Evolutionary conservation across 1,139 yeast species (phyloP), one percentile per base, ranked within the genome.

Genomic region (Hemisphaericaspora lyxosophila): DNA sequence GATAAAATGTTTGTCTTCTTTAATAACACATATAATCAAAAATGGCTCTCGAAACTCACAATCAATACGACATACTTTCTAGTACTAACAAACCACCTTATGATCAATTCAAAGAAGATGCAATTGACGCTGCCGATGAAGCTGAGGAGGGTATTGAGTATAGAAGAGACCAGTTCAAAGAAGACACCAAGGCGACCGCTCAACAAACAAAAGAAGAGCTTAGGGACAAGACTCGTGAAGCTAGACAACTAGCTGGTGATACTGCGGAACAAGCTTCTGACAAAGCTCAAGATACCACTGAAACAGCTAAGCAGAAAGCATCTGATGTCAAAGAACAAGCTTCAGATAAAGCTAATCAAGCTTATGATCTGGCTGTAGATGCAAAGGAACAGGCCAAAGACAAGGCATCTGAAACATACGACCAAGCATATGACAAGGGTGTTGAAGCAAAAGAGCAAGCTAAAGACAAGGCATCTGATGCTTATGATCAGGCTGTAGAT

Each of bases 31-130:
- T 3, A 5, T 15, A 4, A 15, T 4, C 4, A 28, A 28, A 28
- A 28, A 28, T 28, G 31, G 31, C 23, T 18, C 22, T 28, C 15
- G 15, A 28, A 28, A 28, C 31, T n/a, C 15, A 18, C 5, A 28
- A 28, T 18, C 31, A 28, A 28, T 28, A 28, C 23, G 31, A 28
- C 9, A 11, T 18, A 28, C 31, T 28, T 18, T 28, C 31, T 12
- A n/a, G 15, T n/a, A 28, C 31, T 28, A n/a, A 24, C 13, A 70
- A 70, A 62, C 49, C 67, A 38, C 60, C 65, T 40, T 46, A 59
- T 28, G 70, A 67, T 51, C 59, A 64, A 50, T 57, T 62, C 36
- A 62, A 57, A 15, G 31, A 28, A 6, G 31, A 28, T 28, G 31
- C 31, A 5, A 4, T 28, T 17, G 23, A 17, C 18, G 23, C 31